phyloP scores from a whole-genome alignment of 192 early-diverging fungal species.

The Backusella parvicylindrica region DNA sequence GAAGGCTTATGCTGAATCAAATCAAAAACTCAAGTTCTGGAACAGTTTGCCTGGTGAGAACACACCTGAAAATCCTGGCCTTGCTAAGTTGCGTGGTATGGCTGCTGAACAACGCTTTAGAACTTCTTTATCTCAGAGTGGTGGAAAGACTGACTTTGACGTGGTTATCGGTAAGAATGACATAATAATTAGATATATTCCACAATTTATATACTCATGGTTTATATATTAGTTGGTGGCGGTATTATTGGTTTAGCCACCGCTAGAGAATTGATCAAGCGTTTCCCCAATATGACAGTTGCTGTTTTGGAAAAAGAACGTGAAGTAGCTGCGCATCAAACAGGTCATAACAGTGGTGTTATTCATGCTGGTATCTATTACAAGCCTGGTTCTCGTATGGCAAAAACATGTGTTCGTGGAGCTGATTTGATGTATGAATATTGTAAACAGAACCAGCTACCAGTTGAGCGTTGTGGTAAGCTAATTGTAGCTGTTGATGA shows the following conservation, averaged over 20 bases:
- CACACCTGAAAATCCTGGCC: constrained; percentile 11
- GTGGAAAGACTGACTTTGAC: constrained; percentile 8
- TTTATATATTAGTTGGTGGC: constrained; percentile 29
- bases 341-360: constrained; percentile 34
- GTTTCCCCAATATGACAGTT: constrained; percentile 30
- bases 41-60: constrained; percentile 13
- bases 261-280: constrained; percentile 29
- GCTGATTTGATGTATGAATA: constrained; percentile 45
- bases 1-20: constrained; percentile 6
- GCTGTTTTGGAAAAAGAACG: constrained; percentile 33
- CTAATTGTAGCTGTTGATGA: constrained; percentile 42
- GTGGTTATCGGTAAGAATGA: constrained; percentile 6
- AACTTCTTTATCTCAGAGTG: constrained; percentile 1
- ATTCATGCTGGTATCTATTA: constrained; percentile 36
- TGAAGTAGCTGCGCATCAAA: constrained; percentile 35
- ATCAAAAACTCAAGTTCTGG: constrained; percentile 11
- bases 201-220: neutral
- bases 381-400: constrained; percentile 32
- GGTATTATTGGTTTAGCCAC: constrained; percentile 37
- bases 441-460: constrained; percentile 39
- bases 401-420: constrained; percentile 45
- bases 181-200: neutral
- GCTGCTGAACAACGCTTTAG: constrained; percentile 15
- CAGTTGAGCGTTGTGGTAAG: constrained; percentile 44
- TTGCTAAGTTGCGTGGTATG: constrained; percentile 10